Base-by-base conservation (phyloP, 768 basidiomycete genomes). In the Tephrocybe sp. region DNA sequence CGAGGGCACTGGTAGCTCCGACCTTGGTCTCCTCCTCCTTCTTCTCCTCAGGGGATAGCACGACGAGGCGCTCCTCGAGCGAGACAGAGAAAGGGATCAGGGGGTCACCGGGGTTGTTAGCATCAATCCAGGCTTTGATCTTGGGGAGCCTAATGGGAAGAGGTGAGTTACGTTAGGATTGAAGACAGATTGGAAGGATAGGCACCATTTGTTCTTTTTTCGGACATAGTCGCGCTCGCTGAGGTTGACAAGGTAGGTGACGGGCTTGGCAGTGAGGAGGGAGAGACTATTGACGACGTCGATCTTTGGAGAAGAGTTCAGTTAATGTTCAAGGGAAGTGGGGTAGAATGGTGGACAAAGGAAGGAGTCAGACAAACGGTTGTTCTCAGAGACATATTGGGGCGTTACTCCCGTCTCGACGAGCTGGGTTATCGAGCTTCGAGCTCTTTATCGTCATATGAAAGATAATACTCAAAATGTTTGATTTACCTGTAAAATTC, bases 71-170 rank as follows among this genome's bases (percentile, higher is more conserved):
- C 69, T 99, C 93, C 67, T 99, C 97, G 37, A 98, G 76, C 5
- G 95, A 82, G 45, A 99, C 97, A 24, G 92, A 95, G 77, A 98
- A 98, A 11, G 97, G 97, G 57, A 99, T 96, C 54, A 99, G 80
- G 15, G 84, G 82, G 61, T 99, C 97, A 44, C 97, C 97, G 1
- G 96, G 86, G 74, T 97, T 98, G 73, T 98, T 82, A 63, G 84
- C 80, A 71, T 98, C 95, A 62, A 99, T 96, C 97, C 97, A 99
- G 24, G 71, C 89, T 67, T 98, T 98, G 78, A 98, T 98, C 75
- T 96, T 97, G 16, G 94, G 81, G 26, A 98, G 72, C 91, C 89
- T 91, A n/a, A 48, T 44, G 22, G 18, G 25, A 27, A 4, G 8
- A 8, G 5, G 27, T 13, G 21, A 39, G 12, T 21, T 12, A 32